A percentile compares a stretch with the other conserved stretches of the same genome.
These are phyloP conservation scores for Penicillium robsamsonii DNA, from an alignment of 495 filamentous ascomycete species.

Conservation along the genomic window DNA sequence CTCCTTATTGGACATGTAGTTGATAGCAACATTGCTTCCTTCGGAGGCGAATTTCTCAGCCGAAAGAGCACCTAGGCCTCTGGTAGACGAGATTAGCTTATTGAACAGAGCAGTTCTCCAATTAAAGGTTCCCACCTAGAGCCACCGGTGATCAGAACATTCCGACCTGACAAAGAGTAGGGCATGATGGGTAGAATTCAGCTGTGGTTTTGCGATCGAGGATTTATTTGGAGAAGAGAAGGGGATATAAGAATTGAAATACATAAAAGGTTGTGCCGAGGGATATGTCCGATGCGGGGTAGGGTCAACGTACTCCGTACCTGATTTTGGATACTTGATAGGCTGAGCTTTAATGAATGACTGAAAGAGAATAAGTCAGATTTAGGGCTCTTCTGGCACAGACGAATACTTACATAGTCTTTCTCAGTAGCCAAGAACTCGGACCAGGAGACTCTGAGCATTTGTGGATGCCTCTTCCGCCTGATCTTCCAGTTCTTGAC, in stretches of 20 bases:
- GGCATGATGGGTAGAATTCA: conserved; percentile 43
- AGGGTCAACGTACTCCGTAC: not conserved
- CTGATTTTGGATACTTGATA: not conserved
- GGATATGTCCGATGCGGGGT: conserved; percentile 2
- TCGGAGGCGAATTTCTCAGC: conserved; percentile 63
- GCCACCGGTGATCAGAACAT: conserved; percentile 66
- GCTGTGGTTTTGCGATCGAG: not conserved
- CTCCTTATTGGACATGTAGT: conserved; percentile 57
- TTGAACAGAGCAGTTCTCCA: not conserved
- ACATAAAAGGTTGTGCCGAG: conserved; percentile 4
- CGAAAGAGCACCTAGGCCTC: conserved; percentile 64
- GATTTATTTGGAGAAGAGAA: not conserved
- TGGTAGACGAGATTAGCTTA: conserved; percentile 23
- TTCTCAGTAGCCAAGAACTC: not conserved
- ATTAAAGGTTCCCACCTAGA: conserved; percentile 51
- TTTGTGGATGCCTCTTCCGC: conserved; percentile 25
- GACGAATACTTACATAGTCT: not conserved
- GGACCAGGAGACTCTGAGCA: conserved; percentile 14
- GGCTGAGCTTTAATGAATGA: not conserved
- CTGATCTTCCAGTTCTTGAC: conserved; percentile 27
- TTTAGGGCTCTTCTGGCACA: not conserved
- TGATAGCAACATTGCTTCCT: conserved; percentile 67
- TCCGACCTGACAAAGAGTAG: conserved; percentile 60
- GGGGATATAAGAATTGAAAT: not conserved
- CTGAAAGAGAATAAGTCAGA: not conserved